These are phyloP conservation scores for Globisporangium perplexum DNA, from an alignment of 352 stramenopile genomes.

Conservation along the genomic window DNA sequence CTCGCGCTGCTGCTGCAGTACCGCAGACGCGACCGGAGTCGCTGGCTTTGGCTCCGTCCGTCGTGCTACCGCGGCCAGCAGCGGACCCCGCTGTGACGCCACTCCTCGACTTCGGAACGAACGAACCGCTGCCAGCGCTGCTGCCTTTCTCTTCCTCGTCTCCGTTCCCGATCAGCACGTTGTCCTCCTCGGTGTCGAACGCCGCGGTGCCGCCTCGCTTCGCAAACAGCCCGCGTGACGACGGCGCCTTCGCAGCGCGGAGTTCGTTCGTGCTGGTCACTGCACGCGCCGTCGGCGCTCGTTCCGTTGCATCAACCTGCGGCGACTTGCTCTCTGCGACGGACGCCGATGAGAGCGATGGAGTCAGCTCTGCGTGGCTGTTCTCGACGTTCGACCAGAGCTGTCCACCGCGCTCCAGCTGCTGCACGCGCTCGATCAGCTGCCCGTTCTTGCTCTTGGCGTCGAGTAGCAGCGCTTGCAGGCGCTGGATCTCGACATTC, in stretches of 20 bases:
- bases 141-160: slow-evolving; percentile 28
- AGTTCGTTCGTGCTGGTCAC: neutral
- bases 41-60: neutral
- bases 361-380: neutral
- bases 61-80: neutral
- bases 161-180: slow-evolving; percentile 47
- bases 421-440: slow-evolving; percentile 57
- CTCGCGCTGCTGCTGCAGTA: neutral
- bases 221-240: slow-evolving; percentile 56
- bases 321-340: slow-evolving; percentile 9
- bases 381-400: slow-evolving; percentile 50
- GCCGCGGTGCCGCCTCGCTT: slow-evolving; percentile 28
- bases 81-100: neutral
- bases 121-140: neutral
- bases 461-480: slow-evolving; percentile 50
- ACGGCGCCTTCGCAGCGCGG: slow-evolving; percentile 22
- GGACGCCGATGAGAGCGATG: slow-evolving; percentile 1
- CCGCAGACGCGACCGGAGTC: neutral
- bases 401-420: slow-evolving; percentile 59
- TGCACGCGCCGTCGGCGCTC: slow-evolving; percentile 1
- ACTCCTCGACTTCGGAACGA: slow-evolving; percentile 14
- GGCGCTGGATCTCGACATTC: slow-evolving; percentile 57
- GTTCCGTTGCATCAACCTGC: slow-evolving; percentile 10
- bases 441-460: slow-evolving; percentile 76
- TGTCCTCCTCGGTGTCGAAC: slow-evolving; percentile 52